phyloP scores from a whole-genome alignment of 345 rosid genomes.

The Abelmoschus esculentus region DNA sequence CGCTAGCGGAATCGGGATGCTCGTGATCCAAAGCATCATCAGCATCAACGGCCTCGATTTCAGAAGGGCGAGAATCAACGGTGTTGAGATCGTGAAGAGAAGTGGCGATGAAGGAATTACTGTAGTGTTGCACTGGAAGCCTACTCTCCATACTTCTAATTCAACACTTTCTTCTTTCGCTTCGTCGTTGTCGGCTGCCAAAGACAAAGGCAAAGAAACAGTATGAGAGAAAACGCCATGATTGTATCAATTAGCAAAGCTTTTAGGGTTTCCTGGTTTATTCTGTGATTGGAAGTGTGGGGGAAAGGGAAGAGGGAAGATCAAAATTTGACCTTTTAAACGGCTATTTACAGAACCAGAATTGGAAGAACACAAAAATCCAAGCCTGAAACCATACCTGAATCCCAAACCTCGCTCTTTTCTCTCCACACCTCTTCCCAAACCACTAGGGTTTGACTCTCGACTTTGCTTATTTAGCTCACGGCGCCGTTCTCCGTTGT shows the following conservation, averaged over 20 bases:
- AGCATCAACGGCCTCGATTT: slow-evolving; percentile 32
- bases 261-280: neutral
- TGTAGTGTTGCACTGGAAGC: slow-evolving; percentile 69
- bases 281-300: neutral
- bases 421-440: slow-evolving; percentile 32
- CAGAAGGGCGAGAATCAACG: slow-evolving; percentile 45
- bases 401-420: slow-evolving; percentile 47
- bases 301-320: neutral
- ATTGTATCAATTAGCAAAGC: neutral
- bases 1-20: slow-evolving; percentile 42
- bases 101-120: slow-evolving; percentile 48
- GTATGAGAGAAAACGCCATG: slow-evolving; percentile 7
- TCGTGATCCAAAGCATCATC: slow-evolving; percentile 40
- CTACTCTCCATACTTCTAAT: slow-evolving; percentile 53
- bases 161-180: neutral
- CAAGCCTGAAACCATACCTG: slow-evolving; percentile 57
- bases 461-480: neutral
- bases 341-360: slow-evolving; percentile 24
- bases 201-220: neutral
- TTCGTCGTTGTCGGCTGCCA: slow-evolving; percentile 1
- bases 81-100: slow-evolving; percentile 86
- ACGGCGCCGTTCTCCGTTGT: neutral
- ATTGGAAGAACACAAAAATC: slow-evolving; percentile 12
- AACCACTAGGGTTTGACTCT: slow-evolving; percentile 18
- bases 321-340: slow-evolving; percentile 1